Base-by-base conservation (phyloP, 139 green algal species). In the Tetradesmus obliquus region DNA sequence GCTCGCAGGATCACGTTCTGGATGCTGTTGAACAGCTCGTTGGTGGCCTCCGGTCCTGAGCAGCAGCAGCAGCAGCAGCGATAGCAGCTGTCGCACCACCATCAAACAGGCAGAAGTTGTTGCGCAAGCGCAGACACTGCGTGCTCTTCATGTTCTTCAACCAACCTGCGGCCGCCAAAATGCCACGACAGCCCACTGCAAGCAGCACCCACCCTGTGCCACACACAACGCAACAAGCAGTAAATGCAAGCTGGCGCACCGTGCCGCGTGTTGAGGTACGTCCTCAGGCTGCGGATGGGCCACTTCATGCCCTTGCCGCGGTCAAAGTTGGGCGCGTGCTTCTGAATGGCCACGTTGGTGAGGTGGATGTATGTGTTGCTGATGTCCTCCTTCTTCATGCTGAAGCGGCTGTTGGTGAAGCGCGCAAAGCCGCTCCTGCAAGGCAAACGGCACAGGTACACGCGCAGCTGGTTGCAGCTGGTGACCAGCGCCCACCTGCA, bases 301-400 rank as follows among this genome's bases (percentile, higher is more conserved):
- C 94, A 95, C 91, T 95, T 95, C 84, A 96, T 93, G 89, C 96
- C 95, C 85, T 94, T 95, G 13, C 60, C 57, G 22, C 79, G 84
- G 82, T 95, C 93, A 88, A 94, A 95, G 81, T 81, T 90, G 22
- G 92, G 92, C 13, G 93, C 92, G 87, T 96, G 89, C 89, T 97
- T 97, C 93, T 98, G 96, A 13, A 98, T 96, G 24, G 96, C 95
- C 69, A 97, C 94, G 88, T 98, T 98, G 55, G 96, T 98, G 19
- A 98, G 94, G 94, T 98, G 96, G 20, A 98, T 94, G 94, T 93
- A 97, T n/a, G 93, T 93, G 94, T 97, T 95, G 86, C 89, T 94
- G 89, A 97, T 96, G 92, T 96, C 94, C 86, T 96, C 95, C 71
- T 95, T 95, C 79, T 91, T 90, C 54, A 92, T 95, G 87, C 66